A percentile compares a stretch with the other conserved stretches of the same genome.
Evolutionary conservation across 352 stramenopile species (phyloP).

Genomic region (Phytophthora aleatoria): DNA sequence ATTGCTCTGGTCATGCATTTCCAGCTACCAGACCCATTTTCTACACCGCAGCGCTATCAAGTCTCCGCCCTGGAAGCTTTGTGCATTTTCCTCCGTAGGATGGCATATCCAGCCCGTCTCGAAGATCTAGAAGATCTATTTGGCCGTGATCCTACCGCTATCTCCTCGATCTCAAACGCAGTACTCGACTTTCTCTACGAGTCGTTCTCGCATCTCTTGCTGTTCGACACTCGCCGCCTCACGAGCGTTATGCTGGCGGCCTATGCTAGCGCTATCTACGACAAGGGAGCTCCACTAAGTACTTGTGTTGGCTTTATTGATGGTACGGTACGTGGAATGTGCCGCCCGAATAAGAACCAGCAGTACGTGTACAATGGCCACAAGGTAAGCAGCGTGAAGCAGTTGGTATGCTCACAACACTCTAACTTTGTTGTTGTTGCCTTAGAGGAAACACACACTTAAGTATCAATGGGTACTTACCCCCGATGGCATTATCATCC

Average conservation of each 20-base stretch:
- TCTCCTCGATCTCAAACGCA: neutral
- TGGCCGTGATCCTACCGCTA: neutral
- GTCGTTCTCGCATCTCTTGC: neutral
- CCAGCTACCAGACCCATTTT: slow-evolving; percentile 3
- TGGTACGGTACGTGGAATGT: neutral
- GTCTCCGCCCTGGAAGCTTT: slow-evolving; percentile 4
- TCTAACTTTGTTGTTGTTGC: no score
- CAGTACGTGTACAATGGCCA: slow-evolving; percentile 10
- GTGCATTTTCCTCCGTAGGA: slow-evolving; percentile 12
- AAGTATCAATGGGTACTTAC: no score
- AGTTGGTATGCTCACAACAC: neutral
- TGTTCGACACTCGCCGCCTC: neutral
- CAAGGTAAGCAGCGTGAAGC: neutral
- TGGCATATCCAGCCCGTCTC: slow-evolving; percentile 13
- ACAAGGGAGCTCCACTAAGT: neutral
- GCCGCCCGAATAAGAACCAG: slow-evolving; percentile 1
- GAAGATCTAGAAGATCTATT: slow-evolving; percentile 11
- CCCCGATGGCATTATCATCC: no score
- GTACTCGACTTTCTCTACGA: neutral
- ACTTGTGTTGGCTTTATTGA: neutral
- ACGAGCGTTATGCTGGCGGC: neutral
- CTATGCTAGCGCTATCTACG: neutral
- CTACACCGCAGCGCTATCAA: neutral
- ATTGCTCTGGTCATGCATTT: neutral
- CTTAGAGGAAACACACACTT: no score